phyloP scores from a whole-genome alignment of 768 basidiomycete genomes.

The Suillus weaverae region DNA sequence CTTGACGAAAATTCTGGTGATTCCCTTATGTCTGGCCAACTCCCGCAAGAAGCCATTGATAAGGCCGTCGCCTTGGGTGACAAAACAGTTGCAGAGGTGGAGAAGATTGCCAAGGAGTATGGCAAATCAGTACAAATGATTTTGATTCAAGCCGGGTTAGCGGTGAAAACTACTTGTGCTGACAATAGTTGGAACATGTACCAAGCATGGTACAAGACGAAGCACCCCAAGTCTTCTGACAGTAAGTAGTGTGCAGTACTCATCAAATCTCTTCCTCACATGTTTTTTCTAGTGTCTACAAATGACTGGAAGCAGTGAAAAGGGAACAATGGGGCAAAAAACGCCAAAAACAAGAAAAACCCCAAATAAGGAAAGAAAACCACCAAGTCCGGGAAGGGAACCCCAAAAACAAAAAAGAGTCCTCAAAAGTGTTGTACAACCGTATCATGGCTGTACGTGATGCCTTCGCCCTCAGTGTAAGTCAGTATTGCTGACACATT shows the following conservation, averaged over 20 bases:
- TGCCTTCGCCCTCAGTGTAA: not conserved
- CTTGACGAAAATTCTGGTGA: not conserved
- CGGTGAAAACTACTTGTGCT: not conserved
- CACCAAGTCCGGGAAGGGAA: not conserved
- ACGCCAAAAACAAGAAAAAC: not conserved
- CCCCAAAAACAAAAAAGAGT: not conserved
- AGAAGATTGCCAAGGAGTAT: conserved; percentile 6
- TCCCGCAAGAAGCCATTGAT: not conserved
- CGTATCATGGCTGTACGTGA: not conserved
- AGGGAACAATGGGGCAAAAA: too few species aligned
- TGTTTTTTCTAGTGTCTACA: not conserved
- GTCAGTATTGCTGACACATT: not conserved
- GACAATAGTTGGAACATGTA: conserved; percentile 1
- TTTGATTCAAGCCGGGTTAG: not conserved
- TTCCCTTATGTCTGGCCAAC: not conserved
- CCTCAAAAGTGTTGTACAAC: not conserved
- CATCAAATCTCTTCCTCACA: not conserved
- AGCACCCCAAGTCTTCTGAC: conserved; percentile 3
- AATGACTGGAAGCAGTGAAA: not conserved
- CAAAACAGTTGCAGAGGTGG: not conserved
- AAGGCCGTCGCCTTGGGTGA: not conserved
- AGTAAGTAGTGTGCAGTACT: not conserved
- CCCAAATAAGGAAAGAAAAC: not conserved
- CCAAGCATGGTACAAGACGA: not conserved
- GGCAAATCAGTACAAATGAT: not conserved